Evolutionary conservation across 1,284 basidiomycete species (phyloP), one percentile per base, ranked within the genome.

Genomic region (Volvariella volvacea): DNA sequence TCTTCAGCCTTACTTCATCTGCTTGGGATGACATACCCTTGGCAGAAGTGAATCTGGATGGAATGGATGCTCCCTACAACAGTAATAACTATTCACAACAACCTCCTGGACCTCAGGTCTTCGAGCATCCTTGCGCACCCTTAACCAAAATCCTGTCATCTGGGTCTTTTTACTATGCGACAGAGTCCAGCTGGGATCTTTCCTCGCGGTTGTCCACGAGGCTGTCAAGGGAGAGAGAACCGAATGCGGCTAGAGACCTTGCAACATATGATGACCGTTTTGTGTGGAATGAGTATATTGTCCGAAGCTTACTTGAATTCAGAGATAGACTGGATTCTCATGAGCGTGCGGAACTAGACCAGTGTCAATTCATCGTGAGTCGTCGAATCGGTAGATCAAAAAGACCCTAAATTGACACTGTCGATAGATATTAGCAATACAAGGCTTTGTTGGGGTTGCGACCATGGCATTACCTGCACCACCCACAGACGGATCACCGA

Each of bases 101-200:
- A 17, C 61, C 73, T 15, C 12, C 55, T 66, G 63, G 66, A 40
- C 58, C 68, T 28, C 65, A 69, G 9, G 64, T 83, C 10, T 83
- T 85, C 55, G 92, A 96, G 56, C 92, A 98, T 59, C 95, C 96
- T 2, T 96, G 92, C 60, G 65, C 80, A 42, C 87, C 92, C 0
- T 76, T 99, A 54, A 88, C 83, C 41, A 97, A 96, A 64, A 93
- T 98, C 41, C 67, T 99, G 4, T 87, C 89, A 41, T 87, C 85
- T 17, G 93, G 93, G 2, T 84, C 87, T 1, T 99, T 99, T 68
- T 99, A 97, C 66, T 96, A 91, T 59, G 86, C 95, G 3, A 59
- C 82, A 16, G 79, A 81, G 50, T 77, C 85, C 3, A 73, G 76
- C 10, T 97, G 93, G 85, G 94, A 99, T 64, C 72, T 99, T 20